A percentile compares a stretch with the other conserved stretches of the same genome.
Conservation (phyloP, 1,284 basidiomycete species). For the Melampsora americana region DNA sequence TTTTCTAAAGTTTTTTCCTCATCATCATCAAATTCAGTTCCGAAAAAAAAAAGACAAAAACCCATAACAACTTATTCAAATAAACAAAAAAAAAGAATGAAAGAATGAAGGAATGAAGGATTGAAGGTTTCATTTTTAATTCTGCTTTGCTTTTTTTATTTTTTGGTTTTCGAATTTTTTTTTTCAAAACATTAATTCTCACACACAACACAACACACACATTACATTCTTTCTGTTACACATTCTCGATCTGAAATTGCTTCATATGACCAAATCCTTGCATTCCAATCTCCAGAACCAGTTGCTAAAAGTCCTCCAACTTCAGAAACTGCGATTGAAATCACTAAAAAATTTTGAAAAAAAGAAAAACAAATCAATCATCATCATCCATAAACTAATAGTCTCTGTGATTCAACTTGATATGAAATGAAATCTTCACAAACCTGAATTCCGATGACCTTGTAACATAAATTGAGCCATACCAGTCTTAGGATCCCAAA, state of each 20-base stretch:
- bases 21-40: too few relatives aligned
- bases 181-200: too few relatives aligned
- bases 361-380: conserved; percentile 45
- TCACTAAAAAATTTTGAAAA: conserved; percentile 59
- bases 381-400: neutral
- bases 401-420: conserved; percentile 23
- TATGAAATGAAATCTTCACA: conserved; percentile 48
- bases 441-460: conserved; percentile 81
- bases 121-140: too few relatives aligned
- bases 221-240: neutral
- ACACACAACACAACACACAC: too few relatives aligned
- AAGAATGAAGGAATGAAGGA: too few relatives aligned
- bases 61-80: too few relatives aligned
- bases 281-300: conserved; percentile 80
- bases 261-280: conserved; percentile 65
- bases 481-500: conserved; percentile 75
- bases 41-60: too few relatives aligned
- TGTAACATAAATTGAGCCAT: conserved; percentile 78
- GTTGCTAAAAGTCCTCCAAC: conserved; percentile 73
- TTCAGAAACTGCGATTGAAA: conserved; percentile 76
- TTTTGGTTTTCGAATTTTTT: too few relatives aligned
- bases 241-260: neutral
- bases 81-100: too few relatives aligned
- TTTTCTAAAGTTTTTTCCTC: too few relatives aligned
- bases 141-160: too few relatives aligned